These are phyloP conservation scores for Spizellomyces sp. DNA, from an alignment of 192 early-diverging fungal genomes.

Conservation along the genomic window DNA sequence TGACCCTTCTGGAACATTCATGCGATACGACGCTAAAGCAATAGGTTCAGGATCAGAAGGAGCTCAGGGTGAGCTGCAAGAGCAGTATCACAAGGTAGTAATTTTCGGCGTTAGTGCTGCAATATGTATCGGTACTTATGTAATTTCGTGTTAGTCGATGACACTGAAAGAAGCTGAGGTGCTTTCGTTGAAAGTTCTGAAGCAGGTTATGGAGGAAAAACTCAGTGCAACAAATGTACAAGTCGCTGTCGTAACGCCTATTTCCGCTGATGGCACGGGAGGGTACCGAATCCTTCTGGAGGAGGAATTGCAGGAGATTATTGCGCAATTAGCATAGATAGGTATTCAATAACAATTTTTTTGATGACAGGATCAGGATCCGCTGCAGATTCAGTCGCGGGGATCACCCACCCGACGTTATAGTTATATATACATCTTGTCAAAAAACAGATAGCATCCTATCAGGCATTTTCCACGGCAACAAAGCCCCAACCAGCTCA, in stretches of 20 bases:
- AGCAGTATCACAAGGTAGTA: constrained; percentile 87
- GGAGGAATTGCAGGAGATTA: constrained; percentile 66
- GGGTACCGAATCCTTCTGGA: constrained; percentile 83
- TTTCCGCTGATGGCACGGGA: constrained; percentile 35
- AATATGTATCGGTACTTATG: neutral
- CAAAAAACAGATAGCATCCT: too few species aligned
- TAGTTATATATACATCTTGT: too few species aligned
- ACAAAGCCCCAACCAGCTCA: too few species aligned
- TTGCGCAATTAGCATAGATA: constrained; percentile 41
- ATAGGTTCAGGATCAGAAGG: constrained; percentile 99
- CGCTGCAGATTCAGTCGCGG: too few species aligned
- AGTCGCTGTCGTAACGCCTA: constrained; percentile 81
- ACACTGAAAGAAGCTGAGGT: constrained; percentile 85
- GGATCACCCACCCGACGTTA: too few species aligned
- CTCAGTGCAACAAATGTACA: constrained; percentile 94
- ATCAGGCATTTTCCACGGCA: too few species aligned
- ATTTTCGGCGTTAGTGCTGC: neutral
- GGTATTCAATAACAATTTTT: neutral
- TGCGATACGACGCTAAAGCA: constrained; percentile 94
- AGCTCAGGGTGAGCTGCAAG: constrained; percentile 96
- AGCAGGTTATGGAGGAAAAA: constrained; percentile 99
- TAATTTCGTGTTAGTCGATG: constrained; percentile 57
- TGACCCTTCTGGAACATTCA: constrained; percentile 98
- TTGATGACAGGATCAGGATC: too few species aligned
- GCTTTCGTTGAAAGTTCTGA: constrained; percentile 92